Evolutionary conservation across 148 eudicot species (phyloP), one percentile per base, ranked within the genome.

Genomic region (Fagopyrum esculentum): DNA sequence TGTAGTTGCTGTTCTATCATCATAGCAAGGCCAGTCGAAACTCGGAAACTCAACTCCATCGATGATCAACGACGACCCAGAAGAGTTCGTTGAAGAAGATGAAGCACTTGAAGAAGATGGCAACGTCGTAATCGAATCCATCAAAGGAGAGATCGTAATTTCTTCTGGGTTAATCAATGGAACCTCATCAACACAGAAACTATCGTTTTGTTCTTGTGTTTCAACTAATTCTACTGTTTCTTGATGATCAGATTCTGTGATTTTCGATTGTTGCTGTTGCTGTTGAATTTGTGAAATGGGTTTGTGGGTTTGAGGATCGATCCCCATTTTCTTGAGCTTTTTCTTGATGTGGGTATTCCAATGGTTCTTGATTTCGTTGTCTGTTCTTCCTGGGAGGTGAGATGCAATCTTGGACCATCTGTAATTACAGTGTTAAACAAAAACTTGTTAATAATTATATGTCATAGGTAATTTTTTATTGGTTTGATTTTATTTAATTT

Each of bases 341-440:
- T 94, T 94, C 87, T 94, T 94, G 72, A 94, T 88, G 63, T 94
- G 98, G 13, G 98, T 94, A 73, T 94, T 94, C 98, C 98, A 94
- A 48, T 90, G 97, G 76, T 94, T 94, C 73, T 94, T 94, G 57
- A 94, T 94, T 77, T 94, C 98, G 12, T 94, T 94, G 71, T 94
- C 98, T 4, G 98, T 94, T 48, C 98, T 87, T 77, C 98, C 98
- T 0, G 98, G 93, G 72, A 94, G 81, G 73, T 84, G 85, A 71
- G 97, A 83, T 2, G 98, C 98, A 74, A 94, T 94, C 77, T 90
- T 91, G 17, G 98, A 91, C 98, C 98, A 94, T 75, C 98, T 94
- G 70, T 17, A 66, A 35, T 35, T 1, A 26, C 3, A 9, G 3
- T 22, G 35, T 17, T 19, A 22, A 7, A 55, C 35, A 59, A 9